Percentiles rank a stretch among this genome's conserved stretches.
These are phyloP conservation scores for Coemansia sp. DNA, from an alignment of 192 early-diverging fungal genomes.

Conservation along the genomic window DNA sequence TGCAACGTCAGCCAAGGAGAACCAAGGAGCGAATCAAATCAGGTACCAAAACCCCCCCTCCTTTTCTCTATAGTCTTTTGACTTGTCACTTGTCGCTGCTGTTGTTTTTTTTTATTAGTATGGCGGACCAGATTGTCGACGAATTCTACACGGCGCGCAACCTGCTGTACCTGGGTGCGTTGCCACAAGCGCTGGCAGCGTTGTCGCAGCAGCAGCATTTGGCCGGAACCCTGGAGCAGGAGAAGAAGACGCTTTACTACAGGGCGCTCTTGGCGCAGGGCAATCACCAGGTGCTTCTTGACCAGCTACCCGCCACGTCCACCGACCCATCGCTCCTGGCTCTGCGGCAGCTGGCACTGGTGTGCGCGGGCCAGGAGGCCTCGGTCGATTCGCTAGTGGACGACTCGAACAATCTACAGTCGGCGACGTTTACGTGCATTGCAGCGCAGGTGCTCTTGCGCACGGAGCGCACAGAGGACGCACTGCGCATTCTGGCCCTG, in stretches of 20 bases:
- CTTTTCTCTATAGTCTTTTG: too few relatives aligned
- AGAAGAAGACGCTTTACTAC: constrained; percentile 65
- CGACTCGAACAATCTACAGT: constrained; percentile 47
- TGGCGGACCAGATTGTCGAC: constrained; percentile 23
- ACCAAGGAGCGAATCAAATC: too few relatives aligned
- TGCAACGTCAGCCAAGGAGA: too few relatives aligned
- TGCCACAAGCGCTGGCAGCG: constrained; percentile 64
- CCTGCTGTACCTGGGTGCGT: constrained; percentile 66
- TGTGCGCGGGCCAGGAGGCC: constrained; percentile 10
- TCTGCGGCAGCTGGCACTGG: constrained; percentile 58
- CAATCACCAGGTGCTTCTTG: constrained; percentile 60
- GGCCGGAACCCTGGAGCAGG: constrained; percentile 42
- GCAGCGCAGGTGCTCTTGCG: constrained; percentile 58
- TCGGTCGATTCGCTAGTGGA: constrained; percentile 47
- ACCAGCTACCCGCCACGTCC: constrained; percentile 53
- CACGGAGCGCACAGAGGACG: constrained; percentile 63
- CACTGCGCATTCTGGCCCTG: constrained; percentile 59
- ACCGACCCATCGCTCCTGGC: constrained; percentile 57
- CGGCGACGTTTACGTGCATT: constrained; percentile 57
- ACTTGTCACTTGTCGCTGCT: too few relatives aligned
- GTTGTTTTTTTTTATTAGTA: too few relatives aligned
- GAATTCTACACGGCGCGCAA: constrained; percentile 64
- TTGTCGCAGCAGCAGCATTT: constrained; percentile 24
- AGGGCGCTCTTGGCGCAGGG: constrained; percentile 77
- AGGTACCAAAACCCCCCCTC: too few relatives aligned